These are phyloP conservation scores for Aspergillus uvarum DNA, from an alignment of 2,329 filamentous ascomycete species.

Conservation along the genomic window DNA sequence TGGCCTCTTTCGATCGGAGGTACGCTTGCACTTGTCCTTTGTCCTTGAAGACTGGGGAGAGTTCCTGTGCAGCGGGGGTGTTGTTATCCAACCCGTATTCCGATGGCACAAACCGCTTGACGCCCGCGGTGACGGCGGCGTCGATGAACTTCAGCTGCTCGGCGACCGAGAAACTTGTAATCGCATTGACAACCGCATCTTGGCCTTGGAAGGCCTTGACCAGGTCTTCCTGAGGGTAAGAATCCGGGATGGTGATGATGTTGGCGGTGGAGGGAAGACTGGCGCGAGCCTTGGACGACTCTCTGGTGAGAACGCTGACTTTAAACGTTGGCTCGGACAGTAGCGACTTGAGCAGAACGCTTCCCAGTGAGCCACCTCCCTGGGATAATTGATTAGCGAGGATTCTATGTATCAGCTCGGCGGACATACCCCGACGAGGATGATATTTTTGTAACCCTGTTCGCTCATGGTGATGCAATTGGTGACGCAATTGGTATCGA, in stretches of 20 bases:
- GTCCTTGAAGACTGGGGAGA: constrained; percentile 11
- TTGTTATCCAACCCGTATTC: constrained; percentile 19
- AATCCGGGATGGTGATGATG: constrained; percentile 1
- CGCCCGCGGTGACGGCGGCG: constrained; percentile 11
- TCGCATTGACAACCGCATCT: constrained; percentile 17
- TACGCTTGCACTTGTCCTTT: constrained; percentile 15
- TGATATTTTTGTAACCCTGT: constrained; percentile 6
- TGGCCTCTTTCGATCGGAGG: constrained; percentile 12
- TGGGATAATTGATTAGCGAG: neutral
- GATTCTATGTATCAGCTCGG: no score
- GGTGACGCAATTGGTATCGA: no score
- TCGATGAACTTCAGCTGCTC: constrained; percentile 18
- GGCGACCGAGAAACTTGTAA: constrained; percentile 14
- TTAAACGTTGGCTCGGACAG: constrained; percentile 6
- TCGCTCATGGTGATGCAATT: neutral
- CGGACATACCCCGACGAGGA: constrained; percentile 6
- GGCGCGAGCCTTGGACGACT: constrained; percentile 3
- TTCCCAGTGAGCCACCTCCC: constrained; percentile 7
- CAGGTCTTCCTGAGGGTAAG: constrained; percentile 1
- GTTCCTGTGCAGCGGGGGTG: constrained; percentile 1
- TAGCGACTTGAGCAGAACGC: constrained; percentile 3
- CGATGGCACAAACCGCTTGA: constrained; percentile 14
- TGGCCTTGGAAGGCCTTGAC: constrained; percentile 17
- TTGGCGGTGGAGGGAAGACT: neutral
- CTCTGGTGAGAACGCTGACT: constrained; percentile 1